Conservation (phyloP, 371 early-diverging fungal species). For the Rhizomucor miehei region DNA sequence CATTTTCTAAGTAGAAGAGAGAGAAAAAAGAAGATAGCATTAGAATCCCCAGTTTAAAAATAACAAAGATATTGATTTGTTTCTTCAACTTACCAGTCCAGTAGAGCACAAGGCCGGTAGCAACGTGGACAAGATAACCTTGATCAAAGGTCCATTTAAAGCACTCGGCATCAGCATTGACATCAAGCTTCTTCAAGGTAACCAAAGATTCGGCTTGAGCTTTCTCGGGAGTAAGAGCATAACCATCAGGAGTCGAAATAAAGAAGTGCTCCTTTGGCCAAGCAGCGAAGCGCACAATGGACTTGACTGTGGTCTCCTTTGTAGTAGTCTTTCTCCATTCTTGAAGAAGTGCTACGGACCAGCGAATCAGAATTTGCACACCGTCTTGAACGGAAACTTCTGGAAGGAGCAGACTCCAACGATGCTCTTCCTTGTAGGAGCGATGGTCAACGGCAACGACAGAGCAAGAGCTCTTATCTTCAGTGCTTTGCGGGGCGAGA, state of each 20-base stretch:
- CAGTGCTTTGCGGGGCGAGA: slow-evolving; percentile 5
- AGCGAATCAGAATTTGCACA: slow-evolving; percentile 14
- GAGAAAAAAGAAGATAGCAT: too few relatives aligned
- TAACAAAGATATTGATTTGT: too few relatives aligned
- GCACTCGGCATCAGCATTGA: slow-evolving; percentile 7
- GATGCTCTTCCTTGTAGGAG: slow-evolving; percentile 15
- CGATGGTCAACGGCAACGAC: slow-evolving; percentile 4
- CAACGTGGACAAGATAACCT: slow-evolving; percentile 47
- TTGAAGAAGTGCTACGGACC: slow-evolving; percentile 16
- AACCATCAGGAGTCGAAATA: slow-evolving; percentile 21
- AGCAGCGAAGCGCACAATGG: slow-evolving; percentile 16
- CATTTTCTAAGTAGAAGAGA: too few relatives aligned
- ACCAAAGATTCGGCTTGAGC: slow-evolving; percentile 16
- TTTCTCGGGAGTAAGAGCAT: slow-evolving; percentile 27
- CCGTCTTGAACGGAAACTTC: slow-evolving; percentile 11
- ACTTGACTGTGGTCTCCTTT: slow-evolving; percentile 1
- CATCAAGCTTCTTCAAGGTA: slow-evolving; percentile 9
- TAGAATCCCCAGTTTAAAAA: too few relatives aligned
- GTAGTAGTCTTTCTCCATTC: slow-evolving; percentile 14
- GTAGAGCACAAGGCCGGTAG: slow-evolving; percentile 36
- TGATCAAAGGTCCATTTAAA: slow-evolving; percentile 46
- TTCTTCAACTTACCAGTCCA: slow-evolving; percentile 26
- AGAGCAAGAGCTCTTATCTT: slow-evolving; percentile 7
- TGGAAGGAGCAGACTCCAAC: slow-evolving; percentile 23
- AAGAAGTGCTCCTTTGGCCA: slow-evolving; percentile 22